Evolutionary conservation across 257 asterid species (phyloP).

Genomic region (Lavandula angustifolia): DNA sequence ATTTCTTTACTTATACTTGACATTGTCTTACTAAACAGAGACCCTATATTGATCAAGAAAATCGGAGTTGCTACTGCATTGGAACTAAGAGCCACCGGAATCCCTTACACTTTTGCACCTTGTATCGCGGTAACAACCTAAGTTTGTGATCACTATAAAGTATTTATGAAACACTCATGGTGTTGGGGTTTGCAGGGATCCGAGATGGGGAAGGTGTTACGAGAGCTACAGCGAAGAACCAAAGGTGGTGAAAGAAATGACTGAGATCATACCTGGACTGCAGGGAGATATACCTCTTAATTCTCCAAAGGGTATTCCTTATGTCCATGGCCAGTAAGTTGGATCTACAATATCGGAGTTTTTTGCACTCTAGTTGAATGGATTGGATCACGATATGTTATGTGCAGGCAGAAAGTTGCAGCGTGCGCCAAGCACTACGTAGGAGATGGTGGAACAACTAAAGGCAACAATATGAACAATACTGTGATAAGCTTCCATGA

Average conservation of each 20-base stretch:
- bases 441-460: conserved; percentile 56
- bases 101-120: conserved; percentile 44
- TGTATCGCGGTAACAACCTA: conserved; percentile 32
- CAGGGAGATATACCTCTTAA: conserved; percentile 42
- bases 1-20: neutral
- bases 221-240: conserved; percentile 55
- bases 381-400: neutral
- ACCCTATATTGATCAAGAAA: conserved; percentile 37
- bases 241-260: conserved; percentile 37
- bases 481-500: conserved; percentile 34
- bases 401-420: conserved; percentile 43
- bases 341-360: neutral
- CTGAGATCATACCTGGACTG: conserved; percentile 39
- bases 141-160: neutral
- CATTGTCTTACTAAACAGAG: conserved; percentile 28
- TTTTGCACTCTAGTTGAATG: neutral
- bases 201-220: conserved; percentile 46
- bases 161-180: neutral
- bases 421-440: conserved; percentile 55
- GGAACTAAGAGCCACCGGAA: conserved; percentile 44
- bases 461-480: conserved; percentile 46
- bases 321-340: conserved; percentile 36
- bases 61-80: conserved; percentile 47
- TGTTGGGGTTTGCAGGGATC: conserved; percentile 42
- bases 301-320: conserved; percentile 40